A percentile compares a stretch with the other conserved stretches of the same genome.
Conservation (phyloP, 176 grass and related monocot species). For the Olyra latifolia region DNA sequence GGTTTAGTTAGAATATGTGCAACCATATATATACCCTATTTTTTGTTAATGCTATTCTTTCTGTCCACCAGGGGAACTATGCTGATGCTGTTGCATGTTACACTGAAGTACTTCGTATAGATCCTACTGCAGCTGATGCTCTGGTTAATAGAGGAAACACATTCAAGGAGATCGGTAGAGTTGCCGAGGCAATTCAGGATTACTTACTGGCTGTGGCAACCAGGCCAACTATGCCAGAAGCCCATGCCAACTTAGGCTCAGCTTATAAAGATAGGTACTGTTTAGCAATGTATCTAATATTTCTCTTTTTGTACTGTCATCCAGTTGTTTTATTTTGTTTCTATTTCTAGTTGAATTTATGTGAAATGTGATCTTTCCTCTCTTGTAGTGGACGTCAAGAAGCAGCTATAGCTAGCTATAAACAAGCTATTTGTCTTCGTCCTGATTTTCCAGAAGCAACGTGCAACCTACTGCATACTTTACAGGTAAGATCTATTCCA, state of each 20-base stretch:
- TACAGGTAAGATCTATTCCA: slow-evolving; percentile 49
- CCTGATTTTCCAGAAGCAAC: slow-evolving; percentile 92
- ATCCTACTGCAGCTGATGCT: slow-evolving; percentile 80
- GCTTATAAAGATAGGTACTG: slow-evolving; percentile 87
- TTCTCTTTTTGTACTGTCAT: neutral
- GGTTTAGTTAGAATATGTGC: neutral
- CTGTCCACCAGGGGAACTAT: slow-evolving; percentile 72
- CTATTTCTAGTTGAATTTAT: too few relatives aligned
- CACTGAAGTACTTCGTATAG: slow-evolving; percentile 75
- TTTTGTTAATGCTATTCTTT: neutral
- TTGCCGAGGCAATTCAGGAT: slow-evolving; percentile 91
- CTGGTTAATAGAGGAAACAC: slow-evolving; percentile 91
- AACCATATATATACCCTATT: neutral
- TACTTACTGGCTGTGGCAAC: slow-evolving; percentile 69
- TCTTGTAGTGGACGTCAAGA: slow-evolving; percentile 16
- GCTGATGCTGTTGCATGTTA: slow-evolving; percentile 85
- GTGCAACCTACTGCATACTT: slow-evolving; percentile 84
- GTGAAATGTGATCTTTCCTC: slow-evolving; percentile 32
- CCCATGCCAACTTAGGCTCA: slow-evolving; percentile 89
- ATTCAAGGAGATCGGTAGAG: slow-evolving; percentile 87
- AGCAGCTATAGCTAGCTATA: slow-evolving; percentile 78
- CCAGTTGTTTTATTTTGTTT: too few relatives aligned
- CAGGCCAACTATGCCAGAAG: slow-evolving; percentile 88
- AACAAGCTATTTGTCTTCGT: slow-evolving; percentile 64
- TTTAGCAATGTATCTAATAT: too few relatives aligned